Conservation (phyloP, 345 rosid genomes). For the Adansonia digitata region DNA sequence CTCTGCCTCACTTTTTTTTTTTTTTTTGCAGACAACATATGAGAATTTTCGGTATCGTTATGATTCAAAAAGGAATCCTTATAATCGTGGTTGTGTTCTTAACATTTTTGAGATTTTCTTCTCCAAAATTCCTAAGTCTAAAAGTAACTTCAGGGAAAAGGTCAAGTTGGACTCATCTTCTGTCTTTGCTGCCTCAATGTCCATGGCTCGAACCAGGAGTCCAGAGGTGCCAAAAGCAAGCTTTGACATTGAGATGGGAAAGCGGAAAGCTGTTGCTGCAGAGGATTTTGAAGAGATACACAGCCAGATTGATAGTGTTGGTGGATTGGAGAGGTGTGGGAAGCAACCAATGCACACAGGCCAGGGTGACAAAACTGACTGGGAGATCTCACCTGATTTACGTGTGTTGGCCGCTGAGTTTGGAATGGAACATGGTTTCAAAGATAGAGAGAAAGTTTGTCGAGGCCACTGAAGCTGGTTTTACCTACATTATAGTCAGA, state of each 20-base stretch:
- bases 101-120: constrained; percentile 44
- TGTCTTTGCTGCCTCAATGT: constrained; percentile 24
- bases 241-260: constrained; percentile 43
- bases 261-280: constrained; percentile 51
- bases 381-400: constrained; percentile 46
- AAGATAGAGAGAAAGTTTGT: constrained; percentile 26
- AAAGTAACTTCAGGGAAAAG: constrained; percentile 48
- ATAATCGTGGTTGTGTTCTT: constrained; percentile 41
- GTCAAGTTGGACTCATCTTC: constrained; percentile 38
- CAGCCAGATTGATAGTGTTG: constrained; percentile 43
- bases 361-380: constrained; percentile 29
- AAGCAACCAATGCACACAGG: constrained; percentile 36
- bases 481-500: not conserved
- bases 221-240: constrained; percentile 38
- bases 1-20: not conserved
- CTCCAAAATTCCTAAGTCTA: constrained; percentile 53
- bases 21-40: constrained; percentile 71
- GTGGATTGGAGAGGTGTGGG: constrained; percentile 51
- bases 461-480: constrained; percentile 19
- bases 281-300: constrained; percentile 60
- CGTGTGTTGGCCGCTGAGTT: constrained; percentile 38
- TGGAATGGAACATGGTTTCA: constrained; percentile 33
- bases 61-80: constrained; percentile 62
- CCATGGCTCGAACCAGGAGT: constrained; percentile 29
- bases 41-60: constrained; percentile 76